Evolutionary conservation across 352 stramenopile genomes (phyloP), one percentile per base, ranked within the genome.

Genomic region (Phytopythium montanum): DNA sequence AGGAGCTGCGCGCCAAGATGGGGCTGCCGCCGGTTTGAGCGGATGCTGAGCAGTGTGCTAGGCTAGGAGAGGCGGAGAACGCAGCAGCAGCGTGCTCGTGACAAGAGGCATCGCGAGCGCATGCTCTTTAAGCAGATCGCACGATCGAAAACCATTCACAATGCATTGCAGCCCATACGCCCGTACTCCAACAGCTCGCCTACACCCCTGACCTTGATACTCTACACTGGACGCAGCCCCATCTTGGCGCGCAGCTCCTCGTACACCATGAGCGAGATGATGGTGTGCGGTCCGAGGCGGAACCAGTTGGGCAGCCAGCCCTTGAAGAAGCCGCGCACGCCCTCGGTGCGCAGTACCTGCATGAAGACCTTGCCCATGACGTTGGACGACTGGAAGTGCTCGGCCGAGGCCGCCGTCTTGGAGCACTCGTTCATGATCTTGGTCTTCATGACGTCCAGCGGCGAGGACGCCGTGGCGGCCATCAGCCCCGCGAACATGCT

Each of bases 381-480:
- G 50, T 72, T 69, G 55, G 62, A 71, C 7, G 31, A 36, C 31
- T 36, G 31, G 31, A 36, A 36, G 5, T 36, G 31, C 31, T 36
- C 31, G 31, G 31, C 31, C 31, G 31, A 36, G 1, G 29, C 66
- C 66, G 31, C 68, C 69, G 48, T 72, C 72, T 75, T 56, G 16
- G 67, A 25, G 25, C 64, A 55, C 29, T 64, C 70, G 36, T 64
- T 72, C 84, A 92, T 92, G 66, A 95, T 87, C 63, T 90, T 85
- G 23, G 79, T 92, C 77, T 95, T 95, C 69, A 92, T 79, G 26
- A 90, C 83, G 68, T 95, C 85, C 21, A 91, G 58, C 14, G 85
- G 85, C 8, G 82, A 89, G 26, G 85, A 92, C 19, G 77, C 71
- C 14, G 76, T 87, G 3, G 80, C 83, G 0, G 81, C 76, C 48